Evolutionary conservation across 2,329 filamentous ascomycete genomes (phyloP), one percentile per base, ranked within the genome.

Genomic region (Cladophialophora carrionii): DNA sequence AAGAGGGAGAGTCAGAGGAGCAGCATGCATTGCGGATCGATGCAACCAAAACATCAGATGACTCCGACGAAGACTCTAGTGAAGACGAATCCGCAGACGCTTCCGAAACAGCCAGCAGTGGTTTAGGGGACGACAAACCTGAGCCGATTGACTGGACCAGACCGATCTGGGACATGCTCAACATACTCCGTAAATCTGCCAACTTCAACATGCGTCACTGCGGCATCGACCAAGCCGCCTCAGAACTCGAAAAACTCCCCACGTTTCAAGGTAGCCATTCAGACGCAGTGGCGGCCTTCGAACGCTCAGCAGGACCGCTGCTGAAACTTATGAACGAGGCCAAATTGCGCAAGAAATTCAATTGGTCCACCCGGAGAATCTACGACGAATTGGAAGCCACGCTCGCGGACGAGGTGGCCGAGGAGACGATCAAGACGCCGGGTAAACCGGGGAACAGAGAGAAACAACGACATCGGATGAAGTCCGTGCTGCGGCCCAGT

Each of bases 401-500:
- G 3, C 53, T 72, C 12, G 70, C 70, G 2, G 70, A 68, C 9
- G 70, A 71, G 62, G 65, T 72, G 12, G 70, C 70, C 4, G 69
- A 69, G 10, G 69, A 72, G n/a, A 63, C 66, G 29, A 65, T 71
- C 43, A 67, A 62, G 48, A 72, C 70, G 8, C 69, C 70, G 0
- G 65, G 64, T 22, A 71, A 68, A 58, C 51, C 61, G 3, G 57
- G 48, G 29, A 51, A 22, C 22, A 51, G 31, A 24, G 59, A 58
- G 32, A 68, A 68, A 41, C 69, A 72, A 61, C 63, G 65, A 29
- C 70, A 72, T 62, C 69, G 70, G 26, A 70, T 71, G 63, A 81
- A 80, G 70, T 81, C 79, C 1, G 76, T 81, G 2, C 73, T 81
- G 12, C 78, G 79, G 6, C 79, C 79, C 1, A 80, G 78, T 20